phyloP scores from a whole-genome alignment of 257 asterid species.

The Asclepias syriaca region DNA sequence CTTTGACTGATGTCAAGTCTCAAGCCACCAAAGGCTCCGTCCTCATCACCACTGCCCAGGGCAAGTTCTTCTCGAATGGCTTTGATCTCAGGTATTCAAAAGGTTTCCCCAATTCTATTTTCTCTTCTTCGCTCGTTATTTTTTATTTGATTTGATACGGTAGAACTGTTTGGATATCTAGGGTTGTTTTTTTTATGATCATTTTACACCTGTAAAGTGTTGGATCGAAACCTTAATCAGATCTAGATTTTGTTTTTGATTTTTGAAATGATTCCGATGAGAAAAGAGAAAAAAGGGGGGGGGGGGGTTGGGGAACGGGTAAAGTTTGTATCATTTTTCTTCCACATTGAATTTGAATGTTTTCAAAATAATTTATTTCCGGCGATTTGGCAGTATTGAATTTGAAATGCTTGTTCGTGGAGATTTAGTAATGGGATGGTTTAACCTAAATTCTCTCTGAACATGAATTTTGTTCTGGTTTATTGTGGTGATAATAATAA shows the following conservation, averaged over 20 bases:
- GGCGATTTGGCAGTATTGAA: background rate
- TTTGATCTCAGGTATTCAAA: conserved; percentile 45
- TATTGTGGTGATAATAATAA: background rate
- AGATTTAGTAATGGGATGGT: background rate
- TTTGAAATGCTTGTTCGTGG: background rate
- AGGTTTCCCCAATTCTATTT: background rate
- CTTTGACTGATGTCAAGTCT: conserved; percentile 51
- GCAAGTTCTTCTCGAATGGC: conserved; percentile 84
- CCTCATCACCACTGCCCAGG: conserved; percentile 58
- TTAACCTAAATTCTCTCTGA: background rate
- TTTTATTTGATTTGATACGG: background rate
- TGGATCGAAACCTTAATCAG: background rate
- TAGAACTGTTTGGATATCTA: background rate
- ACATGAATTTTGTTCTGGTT: background rate
- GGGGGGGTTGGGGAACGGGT: too few species aligned
- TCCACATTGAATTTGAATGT: background rate
- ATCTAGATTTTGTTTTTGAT: background rate
- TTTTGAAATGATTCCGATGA: background rate
- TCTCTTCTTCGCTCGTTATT: background rate
- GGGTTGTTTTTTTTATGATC: background rate
- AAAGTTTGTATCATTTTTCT: background rate
- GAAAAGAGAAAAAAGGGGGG: background rate
- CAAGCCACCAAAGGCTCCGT: conserved; percentile 64
- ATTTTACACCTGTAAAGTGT: background rate
- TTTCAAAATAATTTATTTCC: background rate